Evolutionary conservation across 2,329 filamentous ascomycete genomes (phyloP), one percentile per base, ranked within the genome.

Genomic region (Herpotrichia juniperi): DNA sequence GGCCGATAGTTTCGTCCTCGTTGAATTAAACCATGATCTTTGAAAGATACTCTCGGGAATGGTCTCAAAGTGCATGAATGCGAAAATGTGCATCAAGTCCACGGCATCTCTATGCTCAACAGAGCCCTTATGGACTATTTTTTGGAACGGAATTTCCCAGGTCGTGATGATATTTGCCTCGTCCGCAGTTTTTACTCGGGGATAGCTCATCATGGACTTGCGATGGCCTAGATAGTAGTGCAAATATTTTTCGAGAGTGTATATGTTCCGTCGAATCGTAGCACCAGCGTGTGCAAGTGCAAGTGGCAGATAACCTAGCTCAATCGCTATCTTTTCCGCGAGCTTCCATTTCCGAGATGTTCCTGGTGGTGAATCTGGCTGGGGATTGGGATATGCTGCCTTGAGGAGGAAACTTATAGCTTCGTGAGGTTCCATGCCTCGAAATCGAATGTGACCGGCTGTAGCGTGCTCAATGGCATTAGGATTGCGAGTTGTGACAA

Each of bases 41-140:
- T 57, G 51, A 34, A 62, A 58, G 9, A 60, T 60, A 21, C 57
- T 54, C 7, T 71, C 35, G 2, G 48, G 54, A 25, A 73, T 69
- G 25, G 66, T 53, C 40, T 73, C 53, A 32, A 53, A 51, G 53
- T 72, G 56, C 49, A 71, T 58, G 51, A 70, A 74, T 9, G 68
- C 63, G 42, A 73, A 67, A 5, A 66, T 57, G 26, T 70, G 64
- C 24, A 74, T 55, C 14, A 74, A 49, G 30, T 73, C 56, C 2
- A 74, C 44, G 14, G 68, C 69, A 56, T 74, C 72, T 55, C 56
- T 42, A 30, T 58, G 48, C 34, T 53, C 51, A 40, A 56, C 24
- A 8, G 53, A 51, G 3, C 54, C 50, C 14, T 42, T 48, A 8
- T 35, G 45, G 31, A 61, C 61, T 11, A 72, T 61, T 12, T 43